Base-by-base conservation (phyloP, 2,329 filamentous ascomycete species). In the Cordyceps fumosorosea region DNA sequence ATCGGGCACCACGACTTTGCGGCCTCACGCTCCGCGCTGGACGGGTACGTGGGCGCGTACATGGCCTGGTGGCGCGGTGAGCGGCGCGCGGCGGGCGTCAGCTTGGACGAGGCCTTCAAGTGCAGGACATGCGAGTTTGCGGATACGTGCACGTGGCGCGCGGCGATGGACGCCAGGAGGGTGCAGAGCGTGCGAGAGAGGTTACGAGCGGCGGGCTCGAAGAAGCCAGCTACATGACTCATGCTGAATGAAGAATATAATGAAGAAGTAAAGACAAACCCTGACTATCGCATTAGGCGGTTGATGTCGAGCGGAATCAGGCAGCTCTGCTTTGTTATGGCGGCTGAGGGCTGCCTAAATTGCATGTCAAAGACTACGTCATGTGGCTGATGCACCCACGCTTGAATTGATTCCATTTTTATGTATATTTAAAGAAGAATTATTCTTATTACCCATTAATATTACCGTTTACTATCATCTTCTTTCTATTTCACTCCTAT, bases 31-130 rank as follows among this genome's bases (percentile, higher is more conserved):
- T 72, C 78, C 1, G 79, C 79, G 3, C 76, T 97, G 50, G 81
- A 87, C 12, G 75, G 73, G 1, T 96, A 96, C 70, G 72, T 96
- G 3, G 71, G 76, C 0, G 80, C 84, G 3, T 87, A 89, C 65
- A 85, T 97, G 83, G 73, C 80, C n/a, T 97, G 91, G 91, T 98
- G 93, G 93, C 85, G 84, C 37, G 93, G 93, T 1, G 80, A 89
- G 67, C 79, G 93, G 18, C 76, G 82, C 56, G 85, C 92, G 0
- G 80, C 81, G 8, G 93, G 93, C 0, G 93, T 97, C 3, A 81
- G 84, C 7, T 82, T 96, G 7, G 88, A 93, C 69, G 93, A 97
- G 67, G 90, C 91, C 0, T 96, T 89, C 75, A 98, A 97, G 73
- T 98, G 93, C 72, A 78, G 85, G 22, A 85, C 81, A 26, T 98